These are phyloP conservation scores for Leishmania aethiopica DNA, from an alignment of 208 protist species.

Conservation along the genomic window DNA sequence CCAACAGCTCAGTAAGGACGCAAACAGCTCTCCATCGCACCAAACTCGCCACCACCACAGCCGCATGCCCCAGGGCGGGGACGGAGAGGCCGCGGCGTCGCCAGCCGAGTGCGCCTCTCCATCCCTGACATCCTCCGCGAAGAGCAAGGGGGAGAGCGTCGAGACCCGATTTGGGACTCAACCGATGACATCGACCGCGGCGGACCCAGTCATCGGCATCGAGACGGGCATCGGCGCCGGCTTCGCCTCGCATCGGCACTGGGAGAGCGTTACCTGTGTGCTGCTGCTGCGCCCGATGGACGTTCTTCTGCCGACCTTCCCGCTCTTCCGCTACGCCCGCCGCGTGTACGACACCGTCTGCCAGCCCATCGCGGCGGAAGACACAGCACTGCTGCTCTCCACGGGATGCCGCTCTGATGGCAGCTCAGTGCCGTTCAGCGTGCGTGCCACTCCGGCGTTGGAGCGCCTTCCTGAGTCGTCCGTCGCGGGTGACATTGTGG, in stretches of 20 bases:
- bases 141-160: constrained; percentile 15
- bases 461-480: constrained; percentile 3
- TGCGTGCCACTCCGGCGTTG: constrained; percentile 8
- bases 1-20: background rate
- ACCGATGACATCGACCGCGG: constrained; percentile 4
- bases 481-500: constrained; percentile 10
- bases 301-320: constrained; percentile 39
- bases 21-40: background rate
- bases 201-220: background rate
- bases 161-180: constrained; percentile 8
- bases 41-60: background rate
- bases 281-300: constrained; percentile 44
- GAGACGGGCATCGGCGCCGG: background rate
- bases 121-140: constrained; percentile 1
- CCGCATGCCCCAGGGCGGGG: background rate
- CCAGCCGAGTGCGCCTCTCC: background rate
- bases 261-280: constrained; percentile 60
- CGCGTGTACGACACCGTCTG: constrained; percentile 24
- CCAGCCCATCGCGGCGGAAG: constrained; percentile 18
- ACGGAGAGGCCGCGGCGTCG: constrained; percentile 2
- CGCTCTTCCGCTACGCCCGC: constrained; percentile 60
- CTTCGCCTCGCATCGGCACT: constrained; percentile 27
- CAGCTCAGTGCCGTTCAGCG: constrained; percentile 16
- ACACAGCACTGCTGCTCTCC: constrained; percentile 25
- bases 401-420: constrained; percentile 22